These are phyloP conservation scores for Lentinula aciculospora DNA, from an alignment of 768 basidiomycete genomes.

Conservation along the genomic window DNA sequence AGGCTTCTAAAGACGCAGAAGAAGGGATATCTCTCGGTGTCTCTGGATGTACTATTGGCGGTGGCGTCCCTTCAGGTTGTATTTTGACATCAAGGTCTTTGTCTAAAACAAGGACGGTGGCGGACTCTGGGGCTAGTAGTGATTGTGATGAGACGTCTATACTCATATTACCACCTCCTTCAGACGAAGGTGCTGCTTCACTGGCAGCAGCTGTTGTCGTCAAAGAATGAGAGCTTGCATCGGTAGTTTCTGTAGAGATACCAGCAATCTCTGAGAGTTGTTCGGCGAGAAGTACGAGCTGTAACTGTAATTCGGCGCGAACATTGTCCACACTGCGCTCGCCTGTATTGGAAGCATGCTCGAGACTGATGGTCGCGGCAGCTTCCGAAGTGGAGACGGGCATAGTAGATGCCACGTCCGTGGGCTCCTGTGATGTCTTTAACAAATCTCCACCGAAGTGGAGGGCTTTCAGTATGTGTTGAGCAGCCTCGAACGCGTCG, in stretches of 20 bases:
- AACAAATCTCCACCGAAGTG: conserved; percentile 54
- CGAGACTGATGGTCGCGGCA: background rate
- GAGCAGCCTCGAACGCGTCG: conserved; percentile 74
- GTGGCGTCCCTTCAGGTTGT: background rate
- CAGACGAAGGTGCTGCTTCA: background rate
- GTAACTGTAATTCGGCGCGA: conserved; percentile 68
- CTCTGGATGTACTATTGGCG: background rate
- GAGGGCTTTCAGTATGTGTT: conserved; percentile 72
- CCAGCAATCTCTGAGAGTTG: conserved; percentile 67
- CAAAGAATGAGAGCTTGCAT: background rate
- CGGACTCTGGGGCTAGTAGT: background rate
- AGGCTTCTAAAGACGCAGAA: background rate
- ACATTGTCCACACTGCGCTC: conserved; percentile 28
- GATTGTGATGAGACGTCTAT: background rate
- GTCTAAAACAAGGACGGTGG: background rate
- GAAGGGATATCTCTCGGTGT: background rate
- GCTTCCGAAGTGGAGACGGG: conserved; percentile 13
- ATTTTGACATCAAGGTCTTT: background rate
- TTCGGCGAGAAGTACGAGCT: conserved; percentile 65
- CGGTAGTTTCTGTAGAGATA: conserved; percentile 6
- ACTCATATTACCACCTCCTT: background rate
- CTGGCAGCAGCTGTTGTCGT: background rate
- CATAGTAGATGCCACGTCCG: background rate
- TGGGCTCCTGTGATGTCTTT: conserved; percentile 23
- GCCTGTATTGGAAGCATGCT: conserved; percentile 5